These are phyloP conservation scores for Globisporangium middletonii DNA, from an alignment of 352 stramenopile species.

Conservation along the genomic window DNA sequence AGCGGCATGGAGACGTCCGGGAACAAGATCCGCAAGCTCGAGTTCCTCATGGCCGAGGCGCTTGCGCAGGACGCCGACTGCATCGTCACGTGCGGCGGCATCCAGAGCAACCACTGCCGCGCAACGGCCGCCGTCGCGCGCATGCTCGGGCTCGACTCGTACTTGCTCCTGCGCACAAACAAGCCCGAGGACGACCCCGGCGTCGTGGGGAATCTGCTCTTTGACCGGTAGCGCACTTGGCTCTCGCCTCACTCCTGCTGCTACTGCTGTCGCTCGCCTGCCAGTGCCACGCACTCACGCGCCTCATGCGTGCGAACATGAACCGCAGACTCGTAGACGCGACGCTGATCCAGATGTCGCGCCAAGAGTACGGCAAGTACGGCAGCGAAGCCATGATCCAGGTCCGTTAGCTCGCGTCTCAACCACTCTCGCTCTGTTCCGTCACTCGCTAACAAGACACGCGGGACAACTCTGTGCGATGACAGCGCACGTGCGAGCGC, in stretches of 20 bases:
- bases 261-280: not conserved
- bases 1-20: constrained; percentile 89
- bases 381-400: constrained; percentile 79
- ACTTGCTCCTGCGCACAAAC: constrained; percentile 86
- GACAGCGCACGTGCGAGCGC: constrained; percentile 54
- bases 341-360: constrained; percentile 74
- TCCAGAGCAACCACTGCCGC: constrained; percentile 94
- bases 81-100: constrained; percentile 90
- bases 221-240: constrained; percentile 40
- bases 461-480: not conserved
- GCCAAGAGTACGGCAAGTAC: constrained; percentile 72
- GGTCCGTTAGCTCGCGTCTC: constrained; percentile 16
- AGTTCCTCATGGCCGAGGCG: constrained; percentile 92
- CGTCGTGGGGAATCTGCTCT: constrained; percentile 70
- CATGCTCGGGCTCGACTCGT: constrained; percentile 89
- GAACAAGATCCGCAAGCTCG: constrained; percentile 95
- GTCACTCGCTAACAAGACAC: too few relatives aligned
- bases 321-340: constrained; percentile 54
- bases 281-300: not conserved
- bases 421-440: not conserved
- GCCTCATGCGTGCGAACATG: not conserved
- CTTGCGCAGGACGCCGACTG: constrained; percentile 80
- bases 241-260: not conserved
- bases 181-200: constrained; percentile 63
- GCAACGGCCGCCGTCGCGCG: constrained; percentile 75